Base-by-base conservation (phyloP, 768 basidiomycete species). In the Pulveroboletus sp. region DNA sequence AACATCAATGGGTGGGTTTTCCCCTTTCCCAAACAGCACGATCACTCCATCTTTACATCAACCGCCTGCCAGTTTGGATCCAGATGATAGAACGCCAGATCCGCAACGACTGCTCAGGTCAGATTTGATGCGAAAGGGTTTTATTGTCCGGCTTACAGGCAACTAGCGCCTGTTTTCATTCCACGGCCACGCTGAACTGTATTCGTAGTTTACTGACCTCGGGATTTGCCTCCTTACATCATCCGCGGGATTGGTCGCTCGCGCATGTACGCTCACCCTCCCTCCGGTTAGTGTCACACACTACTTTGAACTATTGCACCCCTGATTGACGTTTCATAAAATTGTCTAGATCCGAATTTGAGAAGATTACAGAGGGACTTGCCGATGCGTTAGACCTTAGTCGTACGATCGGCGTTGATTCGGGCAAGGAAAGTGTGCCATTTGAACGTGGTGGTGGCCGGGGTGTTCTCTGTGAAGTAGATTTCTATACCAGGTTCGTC, bases 351-450 rank as follows among this genome's bases (percentile, higher is more conserved):
- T 73, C 70, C 43, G 89, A 94, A 68, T 97, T 96, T 69, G 87
- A 93, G 60, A 76, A 74, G 10, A 93, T 97, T 48, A 82, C 91
- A 5, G 80, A 86, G 43, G 83, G 86, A 8, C 77, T 99, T 40
- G 81, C 87, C 8, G 92, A 97, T 62, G 93, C 93, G 6, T 78
- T 99, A 35, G 94, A 96, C 65, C 98, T 99, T 64, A 89, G 87
- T 63, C 79, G 78, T 12, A 93, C 91, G 0, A 89, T 97, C 47
- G 95, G 93, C 3, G 80, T 83, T 2, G 83, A 81, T 27, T 75
- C 79, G 4, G 74, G 74, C 11, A 57, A 54, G 37, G 70, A 73
- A 14, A 69, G 59, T 8, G 61, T 73, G 0, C 69, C 80, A 1
- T 92, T 87, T 61, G 21, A 86, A 60, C 77, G 73, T 24, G 84